phyloP scores from a whole-genome alignment of 192 early-diverging fungal genomes.

The Funneliformis geosporum region DNA sequence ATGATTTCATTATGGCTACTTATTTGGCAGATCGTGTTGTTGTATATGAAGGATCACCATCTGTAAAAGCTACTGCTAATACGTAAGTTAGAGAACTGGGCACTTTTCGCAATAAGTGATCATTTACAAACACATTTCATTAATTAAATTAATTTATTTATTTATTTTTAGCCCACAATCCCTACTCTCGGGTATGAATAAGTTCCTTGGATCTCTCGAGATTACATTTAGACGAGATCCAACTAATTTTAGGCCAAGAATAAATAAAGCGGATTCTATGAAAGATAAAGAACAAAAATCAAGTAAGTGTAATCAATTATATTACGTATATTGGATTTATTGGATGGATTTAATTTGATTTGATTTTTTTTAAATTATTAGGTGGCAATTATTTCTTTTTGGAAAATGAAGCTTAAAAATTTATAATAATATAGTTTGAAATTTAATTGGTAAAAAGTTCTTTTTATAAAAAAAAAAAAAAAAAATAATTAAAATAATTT shows the following conservation, averaged over 20 bases:
- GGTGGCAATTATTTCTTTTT: constrained; percentile 58
- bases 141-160: background rate
- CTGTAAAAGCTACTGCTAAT: constrained; percentile 77
- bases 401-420: constrained; percentile 34
- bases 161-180: constrained; percentile 69
- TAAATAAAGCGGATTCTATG: constrained; percentile 94
- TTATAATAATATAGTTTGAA: background rate
- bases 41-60: constrained; percentile 92
- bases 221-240: constrained; percentile 99
- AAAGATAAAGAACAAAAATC: constrained; percentile 97
- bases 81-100: constrained; percentile 41
- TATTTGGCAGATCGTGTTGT: constrained; percentile 96
- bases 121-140: background rate
- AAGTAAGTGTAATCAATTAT: constrained; percentile 24
- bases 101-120: background rate
- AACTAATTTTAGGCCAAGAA: constrained; percentile 94
- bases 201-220: constrained; percentile 86
- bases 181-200: constrained; percentile 94
- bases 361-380: background rate
- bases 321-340: background rate
- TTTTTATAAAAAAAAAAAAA: too few relatives aligned
- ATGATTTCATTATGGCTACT: constrained; percentile 99
- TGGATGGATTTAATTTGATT: background rate
- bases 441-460: too few relatives aligned
- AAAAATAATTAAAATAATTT: too few relatives aligned